Base-by-base conservation (phyloP, 345 rosid genomes). In the Reutealis trisperma region DNA sequence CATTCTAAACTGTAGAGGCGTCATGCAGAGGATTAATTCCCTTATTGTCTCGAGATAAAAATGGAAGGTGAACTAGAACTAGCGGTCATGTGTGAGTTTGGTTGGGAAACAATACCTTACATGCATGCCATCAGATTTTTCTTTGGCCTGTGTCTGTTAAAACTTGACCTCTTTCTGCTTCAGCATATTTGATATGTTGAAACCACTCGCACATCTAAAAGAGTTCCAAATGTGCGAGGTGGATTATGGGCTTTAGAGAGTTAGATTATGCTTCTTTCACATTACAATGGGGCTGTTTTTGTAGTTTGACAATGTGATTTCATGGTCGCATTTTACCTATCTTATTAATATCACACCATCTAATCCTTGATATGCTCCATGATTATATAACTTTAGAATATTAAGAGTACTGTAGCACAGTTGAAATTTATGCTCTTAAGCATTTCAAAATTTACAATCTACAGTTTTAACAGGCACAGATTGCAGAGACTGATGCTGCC, bases 401-500 rank as follows among this genome's bases (percentile, higher is more conserved):
- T 27, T 37, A 62, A 25, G 30, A 66, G 49, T 22, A 41, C 21
- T 41, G 21, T 41, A 14, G n/a, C 21, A 47, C 8, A 55, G 21
- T 4, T 62, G 18, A 21, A 47, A 47, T 74, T 49, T 25, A 5
- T n/a, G 12, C 65, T 27, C 30, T n/a, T 27, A 57, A 55, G 55
- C 27, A 67, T 47, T 44, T 67, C n/a, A 3, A 67, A 57, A 30
- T 58, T 63, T 13, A 51, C 24, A 41, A 3, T 25, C 51, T 58
- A 18, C 6, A 21, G 72, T 61, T 78, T 83, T 73, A 51, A 80
- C 91, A 90, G 94, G 85, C 79, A 44, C 85, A 86, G 77, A 91
- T 83, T 60, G 77, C 77, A 18, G 96, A 88, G 45, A 70, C 89
- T 61, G 88, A 87, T 73, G 84, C 86, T 85, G 88, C 82, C 58